These are phyloP conservation scores for Phytopythium mirpurense DNA, from an alignment of 352 stramenopile species.

Conservation along the genomic window DNA sequence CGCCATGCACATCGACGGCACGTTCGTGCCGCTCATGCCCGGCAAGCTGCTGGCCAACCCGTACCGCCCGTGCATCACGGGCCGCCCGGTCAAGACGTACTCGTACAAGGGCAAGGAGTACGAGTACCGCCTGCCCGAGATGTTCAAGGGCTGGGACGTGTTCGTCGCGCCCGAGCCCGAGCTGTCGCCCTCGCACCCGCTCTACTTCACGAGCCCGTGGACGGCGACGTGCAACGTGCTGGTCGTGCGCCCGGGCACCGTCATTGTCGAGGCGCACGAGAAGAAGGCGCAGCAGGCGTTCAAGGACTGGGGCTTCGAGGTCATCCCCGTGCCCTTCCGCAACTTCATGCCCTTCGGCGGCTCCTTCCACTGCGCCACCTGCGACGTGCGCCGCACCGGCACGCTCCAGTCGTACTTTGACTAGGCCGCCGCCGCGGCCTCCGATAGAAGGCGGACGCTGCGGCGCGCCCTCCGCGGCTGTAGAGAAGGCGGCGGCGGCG, in stretches of 20 bases:
- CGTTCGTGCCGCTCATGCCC: slow-evolving; percentile 82
- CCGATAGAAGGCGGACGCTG: background rate
- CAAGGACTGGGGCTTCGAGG: slow-evolving; percentile 87
- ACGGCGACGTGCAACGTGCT: slow-evolving; percentile 90
- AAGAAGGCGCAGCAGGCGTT: slow-evolving; percentile 76
- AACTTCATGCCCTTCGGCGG: slow-evolving; percentile 90
- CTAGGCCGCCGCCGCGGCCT: slow-evolving; percentile 1
- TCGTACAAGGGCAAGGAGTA: slow-evolving; percentile 87
- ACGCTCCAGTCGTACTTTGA: slow-evolving; percentile 87
- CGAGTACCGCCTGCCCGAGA: slow-evolving; percentile 83
- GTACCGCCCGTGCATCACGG: slow-evolving; percentile 84
- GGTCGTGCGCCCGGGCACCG: slow-evolving; percentile 71
- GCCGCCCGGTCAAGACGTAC: slow-evolving; percentile 80
- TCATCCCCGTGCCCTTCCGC: slow-evolving; percentile 86
- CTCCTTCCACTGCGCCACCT: slow-evolving; percentile 88
- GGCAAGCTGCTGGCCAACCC: slow-evolving; percentile 86
- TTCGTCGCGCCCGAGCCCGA: slow-evolving; percentile 84
- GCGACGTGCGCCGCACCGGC: slow-evolving; percentile 77
- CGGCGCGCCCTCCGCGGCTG: no score
- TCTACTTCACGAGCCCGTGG: slow-evolving; percentile 90
- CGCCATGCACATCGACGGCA: slow-evolving; percentile 90
- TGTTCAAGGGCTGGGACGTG: slow-evolving; percentile 91
- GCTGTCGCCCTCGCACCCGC: slow-evolving; percentile 67
- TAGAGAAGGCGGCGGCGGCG: background rate
- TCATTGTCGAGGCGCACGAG: slow-evolving; percentile 85